Evolutionary conservation across 345 rosid species (phyloP), one percentile per base, ranked within the genome.

Genomic region (Eucalyptus globulus): DNA sequence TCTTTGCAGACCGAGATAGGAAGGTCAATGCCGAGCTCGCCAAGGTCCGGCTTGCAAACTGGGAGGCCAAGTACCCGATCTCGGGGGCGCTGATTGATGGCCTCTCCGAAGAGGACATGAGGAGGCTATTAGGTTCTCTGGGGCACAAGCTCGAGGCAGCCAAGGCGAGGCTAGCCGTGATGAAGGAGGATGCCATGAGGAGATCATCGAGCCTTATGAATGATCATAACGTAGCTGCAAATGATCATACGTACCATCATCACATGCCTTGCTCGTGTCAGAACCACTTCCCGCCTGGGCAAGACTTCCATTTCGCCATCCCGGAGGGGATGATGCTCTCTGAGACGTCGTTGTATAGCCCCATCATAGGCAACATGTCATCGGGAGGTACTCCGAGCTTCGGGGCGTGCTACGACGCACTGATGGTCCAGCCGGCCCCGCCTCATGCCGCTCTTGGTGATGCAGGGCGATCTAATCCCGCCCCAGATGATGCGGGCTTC

Each of bases 11-110:
- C 11, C 89, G 87, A 21, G 80, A 85, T 88, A 88, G 58, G 80
- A 93, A 89, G 89, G 44, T 90, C 12, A 89, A 87, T 6, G 87
- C 44, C 4, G 92, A 93, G 22, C 62, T 91, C 9, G 89, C 88
- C 4, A 93, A 91, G 83, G 22, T 88, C 11, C 88, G 62, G n/a
- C 76, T 34, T 49, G 91, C 86, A 0, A 89, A 37, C 24, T 9
- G 47, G 69, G 87, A 81, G 47, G 88, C 92, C 4, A 90, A 89
- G 56, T 92, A 86, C 47, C 90, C 88, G 3, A 27, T 37, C 13
- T 89, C 92, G 62, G 88, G 87, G 24, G 83, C 87, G 29, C 89
- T 87, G 26, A 87, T 91, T 17, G 62, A 72, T 0, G 14, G n/a
- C 2, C 72, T 89, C 4, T 40, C 80, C 17, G 5, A 31, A 29